phyloP scores from a whole-genome alignment of 495 filamentous ascomycete genomes.

The Aspergillus panamensis region DNA sequence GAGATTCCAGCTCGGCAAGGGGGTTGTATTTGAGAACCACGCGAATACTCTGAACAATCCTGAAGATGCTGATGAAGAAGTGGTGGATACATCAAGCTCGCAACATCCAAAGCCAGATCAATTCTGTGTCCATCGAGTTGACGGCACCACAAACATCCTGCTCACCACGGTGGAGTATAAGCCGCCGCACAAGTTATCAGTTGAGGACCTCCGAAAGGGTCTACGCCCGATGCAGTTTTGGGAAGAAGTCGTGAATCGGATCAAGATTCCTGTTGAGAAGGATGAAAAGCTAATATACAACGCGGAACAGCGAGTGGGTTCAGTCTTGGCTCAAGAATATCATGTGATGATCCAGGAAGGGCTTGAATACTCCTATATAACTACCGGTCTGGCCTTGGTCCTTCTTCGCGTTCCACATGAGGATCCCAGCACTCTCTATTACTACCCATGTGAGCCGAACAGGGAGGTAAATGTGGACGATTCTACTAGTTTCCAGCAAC shows the following conservation, averaged over 20 bases:
- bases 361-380: conserved; percentile 30
- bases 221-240: too few relatives aligned
- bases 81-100: conserved; percentile 2
- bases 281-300: too few relatives aligned
- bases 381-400: conserved; percentile 29
- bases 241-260: too few relatives aligned
- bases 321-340: conserved; percentile 33
- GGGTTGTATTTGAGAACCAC: conserved; percentile 27
- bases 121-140: conserved; percentile 10
- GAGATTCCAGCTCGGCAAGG: conserved; percentile 26
- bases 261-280: too few relatives aligned
- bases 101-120: conserved; percentile 11
- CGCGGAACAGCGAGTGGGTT: too few relatives aligned
- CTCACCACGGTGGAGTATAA: conserved; percentile 29
- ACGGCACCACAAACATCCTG: conserved; percentile 20
- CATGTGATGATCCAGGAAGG: conserved; percentile 34
- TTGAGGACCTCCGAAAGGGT: too few relatives aligned
- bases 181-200: too few relatives aligned
- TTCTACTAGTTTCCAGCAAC: not conserved
- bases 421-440: conserved; percentile 36
- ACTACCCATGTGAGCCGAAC: conserved; percentile 34
- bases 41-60: conserved; percentile 22
- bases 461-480: conserved; percentile 22
- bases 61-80: too few relatives aligned
- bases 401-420: conserved; percentile 33